A percentile compares a stretch with the other conserved stretches of the same genome.
phyloP scores from a whole-genome alignment of 2,329 filamentous ascomycete genomes.

The Leptographium wingfieldii region DNA sequence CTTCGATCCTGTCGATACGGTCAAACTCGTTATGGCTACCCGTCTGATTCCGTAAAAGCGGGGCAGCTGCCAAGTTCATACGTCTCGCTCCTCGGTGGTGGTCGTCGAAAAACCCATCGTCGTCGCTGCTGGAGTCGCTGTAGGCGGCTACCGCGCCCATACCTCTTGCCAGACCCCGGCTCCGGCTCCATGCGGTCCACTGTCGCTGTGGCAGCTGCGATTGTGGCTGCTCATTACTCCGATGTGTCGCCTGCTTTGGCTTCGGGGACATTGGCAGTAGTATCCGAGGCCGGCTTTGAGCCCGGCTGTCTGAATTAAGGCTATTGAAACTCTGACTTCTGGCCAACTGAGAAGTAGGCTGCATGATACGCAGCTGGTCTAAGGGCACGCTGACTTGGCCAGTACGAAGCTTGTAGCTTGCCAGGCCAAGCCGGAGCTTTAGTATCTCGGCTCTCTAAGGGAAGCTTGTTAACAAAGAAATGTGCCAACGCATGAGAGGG shows the following conservation, averaged over 20 bases:
- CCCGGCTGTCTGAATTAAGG: not conserved
- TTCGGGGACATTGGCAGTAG: not conserved
- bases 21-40: constrained; percentile 2
- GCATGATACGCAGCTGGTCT: constrained; percentile 39
- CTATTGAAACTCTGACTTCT: not conserved
- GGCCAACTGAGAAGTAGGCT: constrained; percentile 2
- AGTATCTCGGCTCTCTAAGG: constrained; percentile 50
- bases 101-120: not conserved
- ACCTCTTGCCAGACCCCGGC: not conserved
- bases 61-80: too few relatives aligned
- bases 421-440: constrained; percentile 55
- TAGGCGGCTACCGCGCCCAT: not conserved
- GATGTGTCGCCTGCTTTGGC: not conserved
- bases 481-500: too few relatives aligned
- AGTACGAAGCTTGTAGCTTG: constrained; percentile 63
- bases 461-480: not conserved
- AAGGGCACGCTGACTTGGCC: constrained; percentile 57
- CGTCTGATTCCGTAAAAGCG: not conserved
- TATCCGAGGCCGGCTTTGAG: not conserved
- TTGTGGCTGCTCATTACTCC: too few relatives aligned
- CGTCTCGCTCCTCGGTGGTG: not conserved
- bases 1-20: constrained; percentile 3
- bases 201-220: not conserved
- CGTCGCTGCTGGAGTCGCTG: not conserved
- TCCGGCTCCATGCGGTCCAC: not conserved